phyloP scores from a whole-genome alignment of 2,329 filamentous ascomycete species.

The Aspergillus sp. region DNA sequence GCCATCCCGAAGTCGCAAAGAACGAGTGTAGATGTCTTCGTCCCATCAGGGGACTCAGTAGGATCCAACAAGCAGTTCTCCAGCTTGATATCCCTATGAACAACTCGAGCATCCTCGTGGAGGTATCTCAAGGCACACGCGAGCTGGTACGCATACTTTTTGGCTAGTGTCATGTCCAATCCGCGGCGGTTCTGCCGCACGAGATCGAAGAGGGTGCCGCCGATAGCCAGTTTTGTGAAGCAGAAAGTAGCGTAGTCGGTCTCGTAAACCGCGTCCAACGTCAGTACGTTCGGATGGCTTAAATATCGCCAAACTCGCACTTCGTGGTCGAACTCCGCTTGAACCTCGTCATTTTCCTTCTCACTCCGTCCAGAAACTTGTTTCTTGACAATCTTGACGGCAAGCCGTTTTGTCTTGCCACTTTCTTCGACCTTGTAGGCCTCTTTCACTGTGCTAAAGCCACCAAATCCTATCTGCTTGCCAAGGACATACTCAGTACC shows the following conservation, averaged over 20 bases:
- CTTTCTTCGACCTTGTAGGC: slow-evolving; percentile 62
- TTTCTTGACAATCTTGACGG: slow-evolving; percentile 69
- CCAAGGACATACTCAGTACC: slow-evolving; percentile 68
- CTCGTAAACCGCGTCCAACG: slow-evolving; percentile 65
- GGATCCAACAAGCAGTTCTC: slow-evolving; percentile 68
- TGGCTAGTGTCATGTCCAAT: slow-evolving; percentile 54
- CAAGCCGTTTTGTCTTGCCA: slow-evolving; percentile 54
- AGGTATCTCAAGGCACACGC: slow-evolving; percentile 66
- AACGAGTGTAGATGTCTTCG: slow-evolving; percentile 57
- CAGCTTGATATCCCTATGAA: slow-evolving; percentile 69
- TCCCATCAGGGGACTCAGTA: slow-evolving; percentile 48
- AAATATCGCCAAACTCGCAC: slow-evolving; percentile 68
- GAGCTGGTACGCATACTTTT: slow-evolving; percentile 63
- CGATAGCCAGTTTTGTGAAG: slow-evolving; percentile 64
- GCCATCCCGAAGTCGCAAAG: slow-evolving; percentile 71
- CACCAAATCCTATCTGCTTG: slow-evolving; percentile 65
- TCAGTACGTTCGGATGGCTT: slow-evolving; percentile 62
- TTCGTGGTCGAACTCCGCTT: slow-evolving; percentile 69
- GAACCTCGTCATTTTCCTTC: slow-evolving; percentile 63
- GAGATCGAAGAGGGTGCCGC: slow-evolving; percentile 66
- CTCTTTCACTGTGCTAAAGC: slow-evolving; percentile 68
- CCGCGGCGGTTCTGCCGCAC: slow-evolving; percentile 59
- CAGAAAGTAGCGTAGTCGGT: slow-evolving; percentile 70
- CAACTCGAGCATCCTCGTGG: slow-evolving; percentile 66
- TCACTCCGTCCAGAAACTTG: slow-evolving; percentile 57